Conservation (phyloP, 768 basidiomycete genomes). For the Termitomyces sp. region DNA sequence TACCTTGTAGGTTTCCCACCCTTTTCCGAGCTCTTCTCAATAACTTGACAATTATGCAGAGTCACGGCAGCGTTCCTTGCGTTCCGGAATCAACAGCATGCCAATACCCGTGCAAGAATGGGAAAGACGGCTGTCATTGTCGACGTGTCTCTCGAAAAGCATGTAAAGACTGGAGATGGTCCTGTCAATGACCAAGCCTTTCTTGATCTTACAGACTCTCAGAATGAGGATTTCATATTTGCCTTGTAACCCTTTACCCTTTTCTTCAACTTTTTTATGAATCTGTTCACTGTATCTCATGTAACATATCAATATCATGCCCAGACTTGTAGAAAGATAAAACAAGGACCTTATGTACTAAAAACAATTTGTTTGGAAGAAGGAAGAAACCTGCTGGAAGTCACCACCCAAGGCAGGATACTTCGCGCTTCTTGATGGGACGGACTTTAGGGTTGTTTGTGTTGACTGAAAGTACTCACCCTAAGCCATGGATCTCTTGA, state of each 20-base stretch:
- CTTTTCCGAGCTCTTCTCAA: rapidly evolving
- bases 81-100: constrained; percentile 34
- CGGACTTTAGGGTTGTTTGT: too few species aligned
- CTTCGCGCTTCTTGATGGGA: too few species aligned
- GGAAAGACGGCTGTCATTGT: constrained; percentile 31
- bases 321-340: too few species aligned
- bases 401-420: too few species aligned
- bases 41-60: constrained; percentile 10
- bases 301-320: too few species aligned
- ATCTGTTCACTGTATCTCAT: too few species aligned
- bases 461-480: too few species aligned
- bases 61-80: constrained; percentile 33
- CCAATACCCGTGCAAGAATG: constrained; percentile 23
- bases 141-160: constrained; percentile 35
- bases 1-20: constrained; percentile 23
- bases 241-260: constrained; percentile 14
- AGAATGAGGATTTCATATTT: constrained; percentile 31
- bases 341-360: too few species aligned
- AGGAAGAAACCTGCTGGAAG: too few species aligned
- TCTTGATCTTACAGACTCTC: constrained; percentile 33
- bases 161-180: constrained; percentile 9
- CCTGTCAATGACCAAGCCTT: constrained; percentile 30
- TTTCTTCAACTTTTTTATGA: too few species aligned
- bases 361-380: too few species aligned
- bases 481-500: too few species aligned